These are phyloP conservation scores for Venturia pyrina DNA, from an alignment of 2,329 filamentous ascomycete genomes.

Conservation along the genomic window DNA sequence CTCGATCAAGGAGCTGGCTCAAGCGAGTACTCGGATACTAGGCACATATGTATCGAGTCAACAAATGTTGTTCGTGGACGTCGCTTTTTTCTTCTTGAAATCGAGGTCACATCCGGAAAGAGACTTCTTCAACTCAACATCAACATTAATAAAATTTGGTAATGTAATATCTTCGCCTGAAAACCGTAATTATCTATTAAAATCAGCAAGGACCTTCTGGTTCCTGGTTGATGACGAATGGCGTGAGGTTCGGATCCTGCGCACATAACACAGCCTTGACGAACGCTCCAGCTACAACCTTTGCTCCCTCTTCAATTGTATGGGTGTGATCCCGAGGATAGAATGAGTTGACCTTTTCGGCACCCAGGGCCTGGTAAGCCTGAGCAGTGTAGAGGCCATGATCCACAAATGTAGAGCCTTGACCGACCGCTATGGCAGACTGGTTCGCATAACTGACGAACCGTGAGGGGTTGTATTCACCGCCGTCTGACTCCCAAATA, in stretches of 20 bases:
- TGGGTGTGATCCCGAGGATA: slow-evolving; percentile 53
- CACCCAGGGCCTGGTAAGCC: slow-evolving; percentile 42
- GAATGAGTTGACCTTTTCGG: slow-evolving; percentile 38
- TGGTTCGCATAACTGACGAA: slow-evolving; percentile 48
- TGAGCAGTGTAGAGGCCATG: slow-evolving; percentile 50
- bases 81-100: no score
- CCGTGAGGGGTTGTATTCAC: slow-evolving; percentile 36
- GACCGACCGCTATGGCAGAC: slow-evolving; percentile 35
- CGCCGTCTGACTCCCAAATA: no score
- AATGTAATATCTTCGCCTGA: no score
- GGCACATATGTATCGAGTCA: no score
- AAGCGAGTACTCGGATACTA: no score
- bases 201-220: background rate
- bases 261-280: slow-evolving; percentile 46
- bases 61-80: no score
- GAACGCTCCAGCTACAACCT: slow-evolving; percentile 47
- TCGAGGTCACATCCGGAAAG: no score
- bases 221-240: background rate
- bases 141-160: no score
- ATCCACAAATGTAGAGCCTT: slow-evolving; percentile 44
- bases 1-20: no score
- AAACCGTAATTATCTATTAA: no score
- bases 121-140: no score
- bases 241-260: slow-evolving; percentile 16
- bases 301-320: slow-evolving; percentile 46